Evolutionary conservation across 495 filamentous ascomycete species (phyloP).

Genomic region (Penicillium parvum): DNA sequence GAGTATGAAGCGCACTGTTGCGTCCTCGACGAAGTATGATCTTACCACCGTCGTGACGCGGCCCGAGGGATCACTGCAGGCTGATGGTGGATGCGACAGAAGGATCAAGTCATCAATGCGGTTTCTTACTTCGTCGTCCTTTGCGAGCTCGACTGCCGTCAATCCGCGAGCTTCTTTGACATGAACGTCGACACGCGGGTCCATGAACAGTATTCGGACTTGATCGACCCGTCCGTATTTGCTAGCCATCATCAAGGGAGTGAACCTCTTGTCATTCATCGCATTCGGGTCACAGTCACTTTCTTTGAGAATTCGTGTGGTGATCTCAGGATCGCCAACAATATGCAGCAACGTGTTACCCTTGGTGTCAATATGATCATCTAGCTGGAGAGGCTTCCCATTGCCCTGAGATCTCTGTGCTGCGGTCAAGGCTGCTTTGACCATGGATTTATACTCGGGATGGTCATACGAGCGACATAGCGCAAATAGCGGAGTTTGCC

Average conservation of each 20-base stretch:
- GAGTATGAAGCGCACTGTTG: constrained; percentile 83
- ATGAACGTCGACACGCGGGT: constrained; percentile 78
- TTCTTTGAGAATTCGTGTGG: constrained; percentile 65
- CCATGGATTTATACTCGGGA: constrained; percentile 78
- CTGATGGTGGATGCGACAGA: constrained; percentile 59
- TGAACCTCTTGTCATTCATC: constrained; percentile 92
- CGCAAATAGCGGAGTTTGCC: constrained; percentile 93
- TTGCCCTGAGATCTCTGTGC: constrained; percentile 74
- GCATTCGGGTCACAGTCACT: constrained; percentile 95
- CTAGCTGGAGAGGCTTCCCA: constrained; percentile 74
- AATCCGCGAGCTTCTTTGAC: constrained; percentile 84
- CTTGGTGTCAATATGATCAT: constrained; percentile 88
- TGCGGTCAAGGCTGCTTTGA: constrained; percentile 68
- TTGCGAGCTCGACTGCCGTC: constrained; percentile 93
- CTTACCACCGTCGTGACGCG: constrained; percentile 89
- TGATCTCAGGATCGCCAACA: constrained; percentile 77
- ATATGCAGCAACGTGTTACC: constrained; percentile 94
- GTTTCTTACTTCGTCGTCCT: constrained; percentile 96
- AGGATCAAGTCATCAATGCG: constrained; percentile 90
- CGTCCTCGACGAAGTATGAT: constrained; percentile 98
- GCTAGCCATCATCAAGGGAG: constrained; percentile 96
- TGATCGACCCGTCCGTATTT: constrained; percentile 95
- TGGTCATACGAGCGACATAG: constrained; percentile 95
- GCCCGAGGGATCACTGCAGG: constrained; percentile 55
- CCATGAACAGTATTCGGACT: constrained; percentile 81